Evolutionary conservation across 768 basidiomycete genomes (phyloP).

Genomic region (Suillus subalutaceus): DNA sequence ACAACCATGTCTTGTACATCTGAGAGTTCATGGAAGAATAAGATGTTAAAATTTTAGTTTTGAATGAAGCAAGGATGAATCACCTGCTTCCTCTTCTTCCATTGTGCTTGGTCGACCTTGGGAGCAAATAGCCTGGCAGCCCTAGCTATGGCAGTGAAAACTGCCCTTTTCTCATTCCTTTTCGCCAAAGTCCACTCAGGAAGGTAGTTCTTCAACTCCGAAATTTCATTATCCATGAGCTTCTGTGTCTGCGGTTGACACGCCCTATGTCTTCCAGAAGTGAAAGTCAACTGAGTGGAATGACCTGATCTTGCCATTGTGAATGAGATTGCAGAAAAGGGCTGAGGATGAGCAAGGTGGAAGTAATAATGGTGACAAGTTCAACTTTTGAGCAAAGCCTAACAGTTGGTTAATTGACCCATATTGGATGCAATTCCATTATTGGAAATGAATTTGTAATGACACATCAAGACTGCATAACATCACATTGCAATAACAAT

Average conservation of each 20-base stretch:
- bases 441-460: no score
- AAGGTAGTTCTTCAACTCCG: not conserved
- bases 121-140: not conserved
- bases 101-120: not conserved
- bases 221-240: not conserved
- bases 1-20: not conserved
- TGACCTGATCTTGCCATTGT: not conserved
- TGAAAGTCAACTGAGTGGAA: not conserved
- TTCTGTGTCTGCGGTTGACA: not conserved
- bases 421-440: no score
- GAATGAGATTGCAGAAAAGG: not conserved
- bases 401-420: no score
- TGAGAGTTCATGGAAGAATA: not conserved
- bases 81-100: not conserved
- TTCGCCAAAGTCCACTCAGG: no score
- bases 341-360: not conserved
- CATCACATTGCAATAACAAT: no score
- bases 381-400: not conserved
- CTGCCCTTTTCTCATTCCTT: not conserved
- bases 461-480: no score
- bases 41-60: not conserved
- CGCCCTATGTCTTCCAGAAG: not conserved
- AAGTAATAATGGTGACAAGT: not conserved
- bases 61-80: not conserved
- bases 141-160: not conserved